These are phyloP conservation scores for Chalara sp. DNA, from an alignment of 2,329 filamentous ascomycete genomes.

Conservation along the genomic window DNA sequence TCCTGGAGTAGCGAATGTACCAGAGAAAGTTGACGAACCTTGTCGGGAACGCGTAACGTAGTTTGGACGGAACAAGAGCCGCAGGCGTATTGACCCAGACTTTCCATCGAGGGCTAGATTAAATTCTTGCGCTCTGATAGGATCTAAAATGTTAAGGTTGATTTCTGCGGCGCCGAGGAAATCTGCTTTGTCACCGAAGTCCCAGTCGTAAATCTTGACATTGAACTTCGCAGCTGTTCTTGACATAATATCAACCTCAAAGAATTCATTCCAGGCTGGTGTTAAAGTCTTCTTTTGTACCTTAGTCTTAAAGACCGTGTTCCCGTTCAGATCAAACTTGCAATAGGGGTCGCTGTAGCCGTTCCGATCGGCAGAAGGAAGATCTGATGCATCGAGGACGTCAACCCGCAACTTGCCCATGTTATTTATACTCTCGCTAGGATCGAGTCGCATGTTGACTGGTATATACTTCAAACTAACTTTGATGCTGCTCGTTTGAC, in stretches of 20 bases:
- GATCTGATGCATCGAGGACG: conserved; percentile 74
- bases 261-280: conserved; percentile 93
- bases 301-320: conserved; percentile 92
- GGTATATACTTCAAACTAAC: conserved; percentile 94
- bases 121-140: conserved; percentile 74
- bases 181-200: conserved; percentile 93
- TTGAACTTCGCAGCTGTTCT: conserved; percentile 78
- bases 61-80: conserved; percentile 85
- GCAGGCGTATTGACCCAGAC: conserved; percentile 74
- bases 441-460: conserved; percentile 87
- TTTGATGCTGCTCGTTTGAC: conserved; percentile 70
- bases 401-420: conserved; percentile 95
- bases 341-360: conserved; percentile 96
- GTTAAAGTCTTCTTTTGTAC: conserved; percentile 94
- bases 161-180: conserved; percentile 74
- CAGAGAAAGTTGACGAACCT: conserved; percentile 87
- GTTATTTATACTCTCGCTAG: conserved; percentile 97
- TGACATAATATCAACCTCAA: conserved; percentile 76
- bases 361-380: conserved; percentile 93
- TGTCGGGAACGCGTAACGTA: conserved; percentile 84
- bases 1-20: conserved; percentile 79
- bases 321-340: conserved; percentile 85
- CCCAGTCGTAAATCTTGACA: conserved; percentile 87
- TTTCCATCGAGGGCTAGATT: conserved; percentile 77
- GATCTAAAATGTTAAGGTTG: conserved; percentile 72